Evolutionary conservation across 2,329 filamentous ascomycete genomes (phyloP).

Genomic region (Pseudopyricularia javanii): DNA sequence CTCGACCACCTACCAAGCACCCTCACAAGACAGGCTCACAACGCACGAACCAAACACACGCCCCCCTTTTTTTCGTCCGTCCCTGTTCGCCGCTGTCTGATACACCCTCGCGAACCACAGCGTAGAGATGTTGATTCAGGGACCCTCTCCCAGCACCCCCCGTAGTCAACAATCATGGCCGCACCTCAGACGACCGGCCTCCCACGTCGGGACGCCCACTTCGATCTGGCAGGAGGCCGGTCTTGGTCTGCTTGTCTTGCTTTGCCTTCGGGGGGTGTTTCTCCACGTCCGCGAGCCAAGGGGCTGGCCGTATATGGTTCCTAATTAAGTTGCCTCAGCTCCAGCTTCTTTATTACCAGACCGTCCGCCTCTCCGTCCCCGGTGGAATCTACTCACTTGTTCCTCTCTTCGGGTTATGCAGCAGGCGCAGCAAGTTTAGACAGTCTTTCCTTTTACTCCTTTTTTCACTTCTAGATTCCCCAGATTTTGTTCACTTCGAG

Average conservation of each 20-base stretch:
- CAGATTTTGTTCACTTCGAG: neutral
- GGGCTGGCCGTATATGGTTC: neutral
- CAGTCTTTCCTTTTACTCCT: neutral
- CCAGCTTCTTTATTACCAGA: conserved; percentile 1
- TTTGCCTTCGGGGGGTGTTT: neutral
- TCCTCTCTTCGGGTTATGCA: neutral
- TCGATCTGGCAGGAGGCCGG: neutral
- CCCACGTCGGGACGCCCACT: neutral
- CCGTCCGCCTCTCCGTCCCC: neutral
- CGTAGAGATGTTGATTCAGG: neutral
- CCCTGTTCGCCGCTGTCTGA: neutral
- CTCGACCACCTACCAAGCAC: neutral
- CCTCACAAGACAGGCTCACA: neutral
- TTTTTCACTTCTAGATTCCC: neutral
- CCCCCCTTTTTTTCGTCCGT: neutral
- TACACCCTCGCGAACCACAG: neutral
- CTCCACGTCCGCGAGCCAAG: neutral
- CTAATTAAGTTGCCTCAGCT: conserved; percentile 1
- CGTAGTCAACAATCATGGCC: neutral
- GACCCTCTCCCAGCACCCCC: neutral
- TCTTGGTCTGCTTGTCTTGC: no score
- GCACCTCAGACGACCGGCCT: neutral
- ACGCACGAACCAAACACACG: neutral
- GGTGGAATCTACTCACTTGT: neutral
- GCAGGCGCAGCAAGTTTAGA: conserved; percentile 3